Conservation (phyloP, 257 asterid genomes). For the Echites panduratus region DNA sequence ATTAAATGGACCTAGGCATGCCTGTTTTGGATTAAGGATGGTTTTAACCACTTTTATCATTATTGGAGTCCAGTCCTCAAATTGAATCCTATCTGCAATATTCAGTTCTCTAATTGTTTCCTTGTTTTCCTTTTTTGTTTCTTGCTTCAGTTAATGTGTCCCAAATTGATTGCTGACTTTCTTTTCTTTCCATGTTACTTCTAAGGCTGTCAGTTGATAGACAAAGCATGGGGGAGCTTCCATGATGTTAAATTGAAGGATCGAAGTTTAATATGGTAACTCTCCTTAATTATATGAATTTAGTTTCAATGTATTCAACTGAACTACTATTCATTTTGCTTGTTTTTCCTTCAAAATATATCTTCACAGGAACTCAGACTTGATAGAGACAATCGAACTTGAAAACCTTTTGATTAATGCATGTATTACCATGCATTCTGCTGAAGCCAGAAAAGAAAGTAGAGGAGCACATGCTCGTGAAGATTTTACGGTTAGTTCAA, state of each 20-base stretch:
- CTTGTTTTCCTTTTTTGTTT: no score
- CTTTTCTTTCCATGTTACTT: constrained; percentile 6
- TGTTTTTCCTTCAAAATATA: neutral
- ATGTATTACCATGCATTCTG: constrained; percentile 96
- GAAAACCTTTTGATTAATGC: constrained; percentile 96
- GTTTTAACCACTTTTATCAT: no score
- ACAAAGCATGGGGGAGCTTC: constrained; percentile 88
- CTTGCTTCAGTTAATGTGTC: no score
- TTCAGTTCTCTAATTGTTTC: no score
- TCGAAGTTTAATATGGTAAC: constrained; percentile 88
- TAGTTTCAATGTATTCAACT: constrained; percentile 5
- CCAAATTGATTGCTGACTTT: neutral
- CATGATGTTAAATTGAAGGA: constrained; percentile 82
- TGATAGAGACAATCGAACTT: constrained; percentile 88
- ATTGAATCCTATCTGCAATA: no score
- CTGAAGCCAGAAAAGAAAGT: constrained; percentile 98
- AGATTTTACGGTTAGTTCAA: constrained; percentile 76
- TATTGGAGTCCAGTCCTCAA: no score
- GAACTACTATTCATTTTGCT: constrained; percentile 4
- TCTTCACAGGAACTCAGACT: constrained; percentile 77
- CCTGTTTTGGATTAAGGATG: no score
- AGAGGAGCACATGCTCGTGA: constrained; percentile 99
- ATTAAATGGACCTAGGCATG: no score
- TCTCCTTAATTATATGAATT: constrained; percentile 1
- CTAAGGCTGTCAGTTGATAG: constrained; percentile 85